Evolutionary conservation across 768 basidiomycete species (phyloP).

Genomic region (Obba rivulosa): DNA sequence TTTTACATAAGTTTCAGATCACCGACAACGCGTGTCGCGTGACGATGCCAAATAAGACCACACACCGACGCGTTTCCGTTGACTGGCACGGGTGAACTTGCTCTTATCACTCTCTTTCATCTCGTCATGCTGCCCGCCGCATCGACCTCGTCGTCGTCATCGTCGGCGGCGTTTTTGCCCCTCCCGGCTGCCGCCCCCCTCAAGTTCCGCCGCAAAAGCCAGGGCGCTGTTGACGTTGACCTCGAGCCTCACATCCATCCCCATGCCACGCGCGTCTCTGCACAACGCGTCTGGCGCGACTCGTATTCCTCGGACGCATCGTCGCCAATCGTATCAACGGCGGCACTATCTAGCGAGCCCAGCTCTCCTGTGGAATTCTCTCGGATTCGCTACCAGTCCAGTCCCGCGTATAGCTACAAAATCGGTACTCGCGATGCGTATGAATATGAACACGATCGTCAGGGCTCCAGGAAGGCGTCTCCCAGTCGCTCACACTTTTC

Average conservation of each 20-base stretch:
- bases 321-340: not conserved
- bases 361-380: not conserved
- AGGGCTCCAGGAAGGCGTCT: not conserved
- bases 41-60: too few relatives aligned
- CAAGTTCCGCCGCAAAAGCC: constrained; percentile 15
- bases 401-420: not conserved
- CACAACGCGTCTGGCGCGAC: not conserved
- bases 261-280: not conserved
- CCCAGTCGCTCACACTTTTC: too few relatives aligned
- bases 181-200: constrained; percentile 10
- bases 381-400: constrained; percentile 3
- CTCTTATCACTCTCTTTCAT: not conserved
- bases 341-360: not conserved
- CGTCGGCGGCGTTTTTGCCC: constrained; percentile 16
- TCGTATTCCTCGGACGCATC: not conserved
- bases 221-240: constrained; percentile 1
- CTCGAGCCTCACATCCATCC: not conserved
- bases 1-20: too few relatives aligned
- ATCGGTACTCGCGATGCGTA: not conserved
- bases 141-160: not conserved
- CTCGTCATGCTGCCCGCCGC: not conserved
- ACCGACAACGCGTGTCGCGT: too few relatives aligned
- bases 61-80: too few relatives aligned
- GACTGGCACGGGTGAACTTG: too few relatives aligned
- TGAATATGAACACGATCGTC: not conserved